Conservation (phyloP, 1,139 yeast genomes). For the Sugiyamaella grinbergsii region DNA sequence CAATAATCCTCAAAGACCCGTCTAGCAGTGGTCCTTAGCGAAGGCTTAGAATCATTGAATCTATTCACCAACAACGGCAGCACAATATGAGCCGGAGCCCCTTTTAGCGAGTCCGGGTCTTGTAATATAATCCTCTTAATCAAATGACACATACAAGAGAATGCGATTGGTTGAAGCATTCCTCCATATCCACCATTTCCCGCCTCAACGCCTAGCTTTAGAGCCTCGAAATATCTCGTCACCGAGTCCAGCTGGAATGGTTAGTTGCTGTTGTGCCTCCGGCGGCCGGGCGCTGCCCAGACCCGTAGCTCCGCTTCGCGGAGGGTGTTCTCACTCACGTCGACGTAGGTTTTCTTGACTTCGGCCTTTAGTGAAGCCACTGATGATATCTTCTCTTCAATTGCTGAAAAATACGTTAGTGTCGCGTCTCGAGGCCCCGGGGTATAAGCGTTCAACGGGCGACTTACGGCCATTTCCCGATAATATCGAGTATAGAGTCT, state of each 20-base stretch:
- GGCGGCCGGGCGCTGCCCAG: background rate
- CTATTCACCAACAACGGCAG: constrained; percentile 60
- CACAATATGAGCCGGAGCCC: constrained; percentile 53
- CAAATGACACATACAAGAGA: constrained; percentile 72
- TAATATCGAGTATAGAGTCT: constrained; percentile 26
- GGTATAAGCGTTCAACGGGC: background rate
- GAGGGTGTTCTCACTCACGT: constrained; percentile 39
- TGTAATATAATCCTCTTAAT: constrained; percentile 78
- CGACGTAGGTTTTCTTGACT: constrained; percentile 67
- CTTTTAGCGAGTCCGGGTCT: constrained; percentile 56
- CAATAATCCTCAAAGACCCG: constrained; percentile 66
- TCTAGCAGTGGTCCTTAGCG: constrained; percentile 53
- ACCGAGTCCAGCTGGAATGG: constrained; percentile 43
- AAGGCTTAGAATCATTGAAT: constrained; percentile 52
- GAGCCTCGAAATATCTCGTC: constrained; percentile 59
- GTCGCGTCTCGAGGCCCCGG: no score
- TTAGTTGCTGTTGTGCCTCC: background rate
- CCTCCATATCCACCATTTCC: constrained; percentile 30
- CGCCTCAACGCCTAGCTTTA: constrained; percentile 51
- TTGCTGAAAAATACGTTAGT: constrained; percentile 23
- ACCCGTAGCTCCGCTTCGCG: background rate
- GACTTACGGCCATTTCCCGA: constrained; percentile 26
- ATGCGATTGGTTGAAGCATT: constrained; percentile 53
- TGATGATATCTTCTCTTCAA: constrained; percentile 45
- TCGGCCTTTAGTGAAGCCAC: constrained; percentile 63